Evolutionary conservation across 495 filamentous ascomycete species (phyloP), one percentile per base, ranked within the genome.

Genomic region (Letharia columbiana): DNA sequence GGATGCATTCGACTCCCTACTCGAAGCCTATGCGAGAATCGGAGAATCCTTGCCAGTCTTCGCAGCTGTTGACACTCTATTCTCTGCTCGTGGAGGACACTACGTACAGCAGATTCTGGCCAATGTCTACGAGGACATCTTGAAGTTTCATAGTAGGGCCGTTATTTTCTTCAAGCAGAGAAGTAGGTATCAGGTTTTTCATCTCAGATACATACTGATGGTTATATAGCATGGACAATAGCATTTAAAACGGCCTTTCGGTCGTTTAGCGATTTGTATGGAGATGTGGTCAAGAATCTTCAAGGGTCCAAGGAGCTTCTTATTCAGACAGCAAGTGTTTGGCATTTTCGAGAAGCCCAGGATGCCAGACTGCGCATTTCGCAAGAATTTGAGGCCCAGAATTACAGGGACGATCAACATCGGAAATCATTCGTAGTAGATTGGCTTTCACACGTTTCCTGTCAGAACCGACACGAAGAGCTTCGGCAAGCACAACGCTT

Each of bases 221-320:
- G 23, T n/a, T 17, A 39, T 60, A 28, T 41, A 75, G 52, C 63
- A 62, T 58, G 66, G 72, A 66, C 67, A 71, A 33, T 67, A 71
- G 63, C 44, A 2, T 18, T 66, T 63, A 54, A 72, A n/a, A 60
- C 52, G 1, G 41, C 61, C 42, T 60, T 68, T 60, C 66, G 45
- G 3, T 59, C 66, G 4, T 68, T 68, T 33, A 33, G 42, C 20
- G 56, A 50, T 37, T 40, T 60, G 42, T 68, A 42, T 35, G 66
- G 45, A 18, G 66, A 68, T 18, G 54, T 68, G 2, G 18, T 49
- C 20, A 52, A 70, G 11, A 76, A 74, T 47, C 74, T 83, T 1
- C 65, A 70, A 7, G 68, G 67, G 10, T 81, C 82, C 61, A 73
- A 67, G 60, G 61, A 68, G 11, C 66, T 81, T 20, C 52, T 83